Evolutionary conservation across 257 asterid genomes (phyloP).

Genomic region (Ocimum tenuiflorum): DNA sequence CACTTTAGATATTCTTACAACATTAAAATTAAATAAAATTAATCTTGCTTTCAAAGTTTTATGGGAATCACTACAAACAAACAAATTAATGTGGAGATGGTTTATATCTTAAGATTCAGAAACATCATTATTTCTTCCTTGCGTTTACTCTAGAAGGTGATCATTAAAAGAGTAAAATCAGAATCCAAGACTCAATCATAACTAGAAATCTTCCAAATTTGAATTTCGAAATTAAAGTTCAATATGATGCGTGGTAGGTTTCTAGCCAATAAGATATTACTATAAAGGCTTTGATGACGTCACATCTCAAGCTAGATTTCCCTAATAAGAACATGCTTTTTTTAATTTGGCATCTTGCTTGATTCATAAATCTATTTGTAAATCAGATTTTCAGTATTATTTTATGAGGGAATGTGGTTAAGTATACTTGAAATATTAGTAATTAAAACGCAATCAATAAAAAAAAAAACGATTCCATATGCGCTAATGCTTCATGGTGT

Average conservation of each 20-base stretch:
- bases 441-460: neutral
- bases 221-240: neutral
- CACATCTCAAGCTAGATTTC: neutral
- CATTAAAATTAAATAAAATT: neutral
- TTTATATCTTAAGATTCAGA: conserved; percentile 26
- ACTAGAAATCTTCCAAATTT: neutral
- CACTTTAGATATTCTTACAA: conserved; percentile 18
- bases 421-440: neutral
- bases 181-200: conserved; percentile 1
- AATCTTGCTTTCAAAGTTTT: conserved; percentile 41
- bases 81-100: conserved; percentile 15
- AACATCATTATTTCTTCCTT: conserved; percentile 29
- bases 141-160: conserved; percentile 31
- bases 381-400: no score
- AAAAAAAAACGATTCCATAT: no score
- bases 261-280: neutral
- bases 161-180: conserved; percentile 19
- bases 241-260: neutral
- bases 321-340: neutral
- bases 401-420: no score
- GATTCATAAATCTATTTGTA: neutral
- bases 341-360: neutral
- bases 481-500: no score
- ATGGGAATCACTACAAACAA: conserved; percentile 24
- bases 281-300: neutral